Percentiles rank a stretch among this genome's conserved stretches.
Evolutionary conservation across 2,329 filamentous ascomycete species (phyloP).

Genomic region (Neocatenulostroma microsporum): DNA sequence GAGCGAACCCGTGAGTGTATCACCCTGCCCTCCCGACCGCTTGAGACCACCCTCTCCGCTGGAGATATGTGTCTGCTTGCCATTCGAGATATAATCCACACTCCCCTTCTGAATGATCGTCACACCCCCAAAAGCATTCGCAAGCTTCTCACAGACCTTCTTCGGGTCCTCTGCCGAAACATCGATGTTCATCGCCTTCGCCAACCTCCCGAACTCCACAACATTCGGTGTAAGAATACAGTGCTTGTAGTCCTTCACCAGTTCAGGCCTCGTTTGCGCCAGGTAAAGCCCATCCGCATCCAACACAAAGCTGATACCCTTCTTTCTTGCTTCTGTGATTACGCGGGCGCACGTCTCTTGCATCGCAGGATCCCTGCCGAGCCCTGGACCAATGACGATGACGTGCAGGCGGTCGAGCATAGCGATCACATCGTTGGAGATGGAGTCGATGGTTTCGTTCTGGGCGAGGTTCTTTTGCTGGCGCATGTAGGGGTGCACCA

Average conservation of each 20-base stretch:
- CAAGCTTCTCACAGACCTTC: constrained; percentile 60
- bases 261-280: constrained; percentile 64
- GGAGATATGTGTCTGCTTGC: constrained; percentile 63
- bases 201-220: constrained; percentile 79
- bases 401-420: constrained; percentile 86
- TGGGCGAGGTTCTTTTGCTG: constrained; percentile 55
- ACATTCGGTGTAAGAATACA: constrained; percentile 93
- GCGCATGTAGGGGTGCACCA: constrained; percentile 95
- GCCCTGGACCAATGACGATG: constrained; percentile 83
- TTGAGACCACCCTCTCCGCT: constrained; percentile 78
- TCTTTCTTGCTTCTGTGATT: constrained; percentile 66
- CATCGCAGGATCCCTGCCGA: constrained; percentile 85
- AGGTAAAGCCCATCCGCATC: constrained; percentile 84
- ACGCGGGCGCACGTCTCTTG: constrained; percentile 75
- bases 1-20: constrained; percentile 83
- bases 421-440: constrained; percentile 62
- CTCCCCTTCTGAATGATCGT: constrained; percentile 85
- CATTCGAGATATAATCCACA: constrained; percentile 76
- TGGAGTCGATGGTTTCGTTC: constrained; percentile 51
- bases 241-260: constrained; percentile 71
- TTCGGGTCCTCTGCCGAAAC: constrained; percentile 43
- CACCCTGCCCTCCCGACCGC: constrained; percentile 87
- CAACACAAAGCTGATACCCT: constrained; percentile 70
- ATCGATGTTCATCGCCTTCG: constrained; percentile 65
- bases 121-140: constrained; percentile 72